These are phyloP conservation scores for Aspergillus melleus DNA, from an alignment of 2,329 filamentous ascomycete species.

Conservation along the genomic window DNA sequence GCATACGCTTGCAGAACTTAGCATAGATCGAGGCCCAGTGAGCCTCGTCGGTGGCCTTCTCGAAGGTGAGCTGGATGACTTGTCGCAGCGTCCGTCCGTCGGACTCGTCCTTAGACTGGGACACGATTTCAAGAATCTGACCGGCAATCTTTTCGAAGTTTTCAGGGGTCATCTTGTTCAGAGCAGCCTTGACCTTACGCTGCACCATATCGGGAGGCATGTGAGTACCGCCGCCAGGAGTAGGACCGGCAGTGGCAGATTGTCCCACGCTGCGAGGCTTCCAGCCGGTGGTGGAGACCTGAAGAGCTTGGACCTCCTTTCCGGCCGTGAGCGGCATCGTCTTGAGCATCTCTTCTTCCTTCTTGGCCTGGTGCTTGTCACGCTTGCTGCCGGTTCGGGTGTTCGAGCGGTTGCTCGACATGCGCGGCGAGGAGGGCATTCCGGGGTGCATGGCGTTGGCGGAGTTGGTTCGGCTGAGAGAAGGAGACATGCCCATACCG, in stretches of 20 bases:
- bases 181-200: constrained; percentile 94
- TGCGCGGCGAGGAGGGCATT: constrained; percentile 71
- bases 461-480: constrained; percentile 66
- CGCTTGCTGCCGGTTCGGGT: constrained; percentile 52
- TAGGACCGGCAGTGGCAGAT: constrained; percentile 41
- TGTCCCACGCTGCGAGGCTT: constrained; percentile 73
- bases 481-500: constrained; percentile 61
- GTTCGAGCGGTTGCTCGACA: constrained; percentile 62
- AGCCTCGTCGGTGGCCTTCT: constrained; percentile 97
- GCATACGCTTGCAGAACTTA: constrained; percentile 96
- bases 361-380: constrained; percentile 53
- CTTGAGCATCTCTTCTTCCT: constrained; percentile 71
- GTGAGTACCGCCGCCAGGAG: constrained; percentile 56
- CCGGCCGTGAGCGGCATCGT: constrained; percentile 89
- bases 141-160: constrained; percentile 96
- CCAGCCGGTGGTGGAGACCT: constrained; percentile 75
- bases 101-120: constrained; percentile 90
- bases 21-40: constrained; percentile 99
- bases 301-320: constrained; percentile 77
- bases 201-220: constrained; percentile 92
- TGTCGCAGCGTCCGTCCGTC: constrained; percentile 94
- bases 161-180: constrained; percentile 99
- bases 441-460: constrained; percentile 53
- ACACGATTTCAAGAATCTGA: constrained; percentile 88
- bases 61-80: constrained; percentile 97